Percentiles rank a stretch among this genome's conserved stretches.
Evolutionary conservation across 2,329 filamentous ascomycete genomes (phyloP).

Genomic region (Microsporum audouinii): DNA sequence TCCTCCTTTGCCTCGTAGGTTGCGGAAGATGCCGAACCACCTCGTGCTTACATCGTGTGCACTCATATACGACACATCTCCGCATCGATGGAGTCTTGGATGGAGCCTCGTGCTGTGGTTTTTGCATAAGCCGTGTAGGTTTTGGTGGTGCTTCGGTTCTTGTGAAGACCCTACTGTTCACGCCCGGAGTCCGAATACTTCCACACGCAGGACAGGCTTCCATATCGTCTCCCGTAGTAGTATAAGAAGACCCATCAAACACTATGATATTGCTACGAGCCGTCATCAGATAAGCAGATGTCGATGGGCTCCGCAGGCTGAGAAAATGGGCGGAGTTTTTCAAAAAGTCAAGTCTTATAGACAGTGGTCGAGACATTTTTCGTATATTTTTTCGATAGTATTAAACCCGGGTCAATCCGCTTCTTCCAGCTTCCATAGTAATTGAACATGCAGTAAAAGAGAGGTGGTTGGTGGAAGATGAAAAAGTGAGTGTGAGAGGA

Average conservation of each 20-base stretch:
- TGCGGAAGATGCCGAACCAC: constrained; percentile 21
- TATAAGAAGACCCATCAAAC: constrained; percentile 24
- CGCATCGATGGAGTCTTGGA: background rate
- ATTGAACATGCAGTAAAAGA: background rate
- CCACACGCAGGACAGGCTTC: constrained; percentile 33
- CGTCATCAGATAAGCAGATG: constrained; percentile 30
- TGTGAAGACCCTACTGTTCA: constrained; percentile 22
- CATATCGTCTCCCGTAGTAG: constrained; percentile 25
- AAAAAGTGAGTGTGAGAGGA: background rate
- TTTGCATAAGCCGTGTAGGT: background rate
- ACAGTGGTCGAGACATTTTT: background rate
- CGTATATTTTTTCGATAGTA: too few species aligned
- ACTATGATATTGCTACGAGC: constrained; percentile 27
- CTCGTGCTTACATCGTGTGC: constrained; percentile 27
- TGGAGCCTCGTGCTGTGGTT: background rate
- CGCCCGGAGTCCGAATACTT: constrained; percentile 23
- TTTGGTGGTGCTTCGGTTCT: constrained; percentile 12
- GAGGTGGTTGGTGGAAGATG: background rate
- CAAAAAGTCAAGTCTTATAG: constrained; percentile 25
- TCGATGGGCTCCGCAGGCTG: constrained; percentile 26
- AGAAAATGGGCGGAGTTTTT: constrained; percentile 26
- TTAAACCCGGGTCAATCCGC: too few species aligned
- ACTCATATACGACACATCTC: constrained; percentile 24
- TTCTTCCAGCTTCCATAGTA: too few species aligned
- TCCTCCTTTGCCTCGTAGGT: constrained; percentile 10